Base-by-base conservation (phyloP, 2,329 filamentous ascomycete species). In the Botrytis medusae region DNA sequence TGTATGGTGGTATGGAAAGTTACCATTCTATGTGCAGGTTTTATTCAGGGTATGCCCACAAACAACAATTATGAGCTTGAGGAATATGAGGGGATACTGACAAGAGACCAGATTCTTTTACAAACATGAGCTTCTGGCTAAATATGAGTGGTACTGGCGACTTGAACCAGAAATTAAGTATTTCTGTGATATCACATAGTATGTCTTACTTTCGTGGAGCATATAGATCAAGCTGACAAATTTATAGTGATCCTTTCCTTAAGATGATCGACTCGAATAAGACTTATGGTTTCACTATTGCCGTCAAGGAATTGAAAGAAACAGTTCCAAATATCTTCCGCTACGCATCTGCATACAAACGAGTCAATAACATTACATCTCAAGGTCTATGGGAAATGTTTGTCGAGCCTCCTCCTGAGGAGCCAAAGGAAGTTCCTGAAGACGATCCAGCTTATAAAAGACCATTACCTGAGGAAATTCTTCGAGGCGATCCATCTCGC, bases 91-190 rank as follows among this genome's bases (percentile, higher is more conserved):
- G 16, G 40, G 64, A 40, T 70, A 63, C 75, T 79, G 73, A 79
- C 77, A 64, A 32, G 29, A 20, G 48, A 40, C 57, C 73, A 91
- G 94, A 61, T 96, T 97, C 84, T 99, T 99, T 85, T 99, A 96
- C 87, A 97, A 98, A 83, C 96, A 99, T 82, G 92, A 95, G 76
- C 89, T 98, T 48, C 88, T 99, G 63, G 89, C 93, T 81, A 98
- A 98, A 84, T 99, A 98, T 84, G 94, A 98, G 81, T 99, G 96
- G 96, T 99, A 99, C 86, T 99, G 96, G 96, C 94, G 96, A 76
- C 86, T 99, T 79, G 96, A 99, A 87, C 96, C 96, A 77, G 96
- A 99, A 84, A 98, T 99, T 89, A 98, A 95, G 85, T 99, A 98
- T 85, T 99, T 99, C 85, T 99, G 96, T 84, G 96, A 99, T 82